These are phyloP conservation scores for Paramecium caudatum DNA, from an alignment of 73 alveolate species.

Conservation along the genomic window DNA sequence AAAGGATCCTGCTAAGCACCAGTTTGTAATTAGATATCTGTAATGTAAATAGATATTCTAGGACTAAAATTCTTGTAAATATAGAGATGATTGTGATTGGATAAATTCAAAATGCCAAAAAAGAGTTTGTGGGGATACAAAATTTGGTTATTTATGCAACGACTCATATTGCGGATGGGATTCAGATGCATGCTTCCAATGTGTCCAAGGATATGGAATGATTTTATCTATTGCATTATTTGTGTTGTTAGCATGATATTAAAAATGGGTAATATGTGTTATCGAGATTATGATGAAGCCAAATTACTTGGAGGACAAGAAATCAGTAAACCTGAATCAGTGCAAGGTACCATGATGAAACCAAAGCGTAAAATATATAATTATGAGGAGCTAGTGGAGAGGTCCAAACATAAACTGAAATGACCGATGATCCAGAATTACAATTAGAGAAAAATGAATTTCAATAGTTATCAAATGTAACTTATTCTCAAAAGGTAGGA, in stretches of 20 bases:
- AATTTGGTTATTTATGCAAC: slow-evolving; percentile 3
- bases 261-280: slow-evolving; percentile 51
- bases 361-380: background rate
- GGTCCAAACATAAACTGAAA: background rate
- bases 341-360: slow-evolving; percentile 11
- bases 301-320: slow-evolving; percentile 30
- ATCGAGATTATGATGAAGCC: slow-evolving; percentile 50
- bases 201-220: background rate
- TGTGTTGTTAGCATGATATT: too few species aligned
- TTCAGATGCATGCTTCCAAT: background rate
- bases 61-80: background rate
- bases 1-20: background rate
- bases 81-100: background rate
- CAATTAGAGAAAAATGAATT: slow-evolving; percentile 46
- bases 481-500: background rate
- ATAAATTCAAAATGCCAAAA: background rate
- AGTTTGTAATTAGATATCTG: background rate
- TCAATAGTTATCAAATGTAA: background rate
- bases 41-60: background rate
- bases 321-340: slow-evolving; percentile 15
- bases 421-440: slow-evolving; percentile 58
- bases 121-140: background rate
- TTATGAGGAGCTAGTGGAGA: slow-evolving; percentile 53
- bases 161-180: background rate
- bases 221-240: too few species aligned